Evolutionary conservation across 2,329 filamentous ascomycete species (phyloP).

Genomic region (Aspergillus vadensis): DNA sequence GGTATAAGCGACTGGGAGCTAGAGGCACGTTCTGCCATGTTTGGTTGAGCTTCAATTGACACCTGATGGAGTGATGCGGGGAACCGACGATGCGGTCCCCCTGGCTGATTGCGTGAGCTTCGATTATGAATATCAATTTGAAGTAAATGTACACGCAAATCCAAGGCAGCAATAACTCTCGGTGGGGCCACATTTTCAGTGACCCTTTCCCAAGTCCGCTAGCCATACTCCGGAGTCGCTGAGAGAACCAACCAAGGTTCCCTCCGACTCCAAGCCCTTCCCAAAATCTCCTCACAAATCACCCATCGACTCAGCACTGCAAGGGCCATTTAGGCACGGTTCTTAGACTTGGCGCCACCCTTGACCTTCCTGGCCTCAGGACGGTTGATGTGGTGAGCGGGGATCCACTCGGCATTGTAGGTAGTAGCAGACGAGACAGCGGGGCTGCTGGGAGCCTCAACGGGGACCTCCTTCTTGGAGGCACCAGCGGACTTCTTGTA

Average conservation of each 20-base stretch:
- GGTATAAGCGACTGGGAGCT: not conserved
- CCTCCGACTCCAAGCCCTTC: constrained; percentile 10
- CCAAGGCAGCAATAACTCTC: constrained; percentile 18
- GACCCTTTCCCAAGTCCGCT: constrained; percentile 17
- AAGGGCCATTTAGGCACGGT: constrained; percentile 31
- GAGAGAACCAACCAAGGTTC: constrained; percentile 13
- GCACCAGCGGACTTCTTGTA: constrained; percentile 64
- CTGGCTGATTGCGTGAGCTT: constrained; percentile 14
- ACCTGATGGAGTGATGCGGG: constrained; percentile 10
- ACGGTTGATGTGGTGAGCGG: constrained; percentile 82
- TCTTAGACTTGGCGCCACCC: constrained; percentile 46
- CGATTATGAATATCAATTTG: constrained; percentile 20
- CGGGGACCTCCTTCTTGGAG: constrained; percentile 67
- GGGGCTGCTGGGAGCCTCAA: constrained; percentile 70
- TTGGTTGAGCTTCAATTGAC: not conserved
- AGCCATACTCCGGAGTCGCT: constrained; percentile 12
- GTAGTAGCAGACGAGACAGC: constrained; percentile 70
- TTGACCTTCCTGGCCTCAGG: constrained; percentile 69
- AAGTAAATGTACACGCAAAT: constrained; percentile 29
- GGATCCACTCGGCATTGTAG: constrained; percentile 94
- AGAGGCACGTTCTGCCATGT: not conserved
- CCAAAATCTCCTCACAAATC: constrained; percentile 8
- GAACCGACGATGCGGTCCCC: constrained; percentile 8
- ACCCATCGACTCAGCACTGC: constrained; percentile 3
- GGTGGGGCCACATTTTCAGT: constrained; percentile 27